Evolutionary conservation across 2,329 filamentous ascomycete genomes (phyloP), one percentile per base, ranked within the genome.

Genomic region (Paecilomyces formosus): DNA sequence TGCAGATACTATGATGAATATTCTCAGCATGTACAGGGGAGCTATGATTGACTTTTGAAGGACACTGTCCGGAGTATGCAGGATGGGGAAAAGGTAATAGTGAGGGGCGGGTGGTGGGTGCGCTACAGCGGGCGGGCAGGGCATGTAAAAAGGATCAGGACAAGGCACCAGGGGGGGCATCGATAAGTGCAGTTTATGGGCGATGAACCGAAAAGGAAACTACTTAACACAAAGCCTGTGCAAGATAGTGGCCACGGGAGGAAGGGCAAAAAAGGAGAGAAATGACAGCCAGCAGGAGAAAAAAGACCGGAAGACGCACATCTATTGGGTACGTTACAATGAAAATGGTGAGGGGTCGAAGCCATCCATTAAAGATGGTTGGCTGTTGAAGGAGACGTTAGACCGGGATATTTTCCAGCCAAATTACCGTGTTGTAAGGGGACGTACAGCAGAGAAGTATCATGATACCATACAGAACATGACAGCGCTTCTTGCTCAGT

Each of bases 311-410:
- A 62, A 59, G 61, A 59, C 58, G 61, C 55, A 33, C 58, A 53
- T 26, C 58, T 56, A 67, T 65, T 66, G 59, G 30, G 63, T 57
- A 33, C 59, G 22, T n/a, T 13, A 24, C 13, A 24, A 61, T 56
- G 59, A 61, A 58, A 63, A 67, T 64, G 61, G 65, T 65, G 64
- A 65, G 64, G 64, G 61, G 54, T 62, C 59, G 53, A 50, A 57
- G 39, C 39, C 39, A 45, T 45, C 18, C n/a, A 45, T 45, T 51
- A 21, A 56, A 31, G 4, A 45, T 72, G 66, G 71, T 72, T 73
- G 70, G 71, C 61, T 59, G 51, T 13, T 15, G 18, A 54, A 7
- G 55, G 63, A 71, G 66, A 70, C 71, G 67, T 67, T 64, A 57
- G 58, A 62, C 58, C 65, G 67, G 67, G 69, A 68, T 66, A 59